Percentiles rank a stretch among this genome's conserved stretches.
Conservation (phyloP, 306 rosid species). For the Prunus davidiana region DNA sequence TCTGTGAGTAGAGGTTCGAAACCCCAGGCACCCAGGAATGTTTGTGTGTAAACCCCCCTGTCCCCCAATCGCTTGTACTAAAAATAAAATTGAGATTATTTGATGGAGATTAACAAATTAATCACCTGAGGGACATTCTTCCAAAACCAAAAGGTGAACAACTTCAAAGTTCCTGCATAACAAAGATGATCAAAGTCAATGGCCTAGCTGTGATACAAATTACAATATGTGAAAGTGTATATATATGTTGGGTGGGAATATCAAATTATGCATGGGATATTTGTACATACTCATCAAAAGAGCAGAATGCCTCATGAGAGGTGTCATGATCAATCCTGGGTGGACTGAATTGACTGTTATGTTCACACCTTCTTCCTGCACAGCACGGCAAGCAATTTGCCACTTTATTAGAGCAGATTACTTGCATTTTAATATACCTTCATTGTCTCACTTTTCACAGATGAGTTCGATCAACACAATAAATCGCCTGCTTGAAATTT, state of each 20-base stretch:
- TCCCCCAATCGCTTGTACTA: too few species aligned
- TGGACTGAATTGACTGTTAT: slow-evolving; percentile 79
- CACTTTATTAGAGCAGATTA: not conserved
- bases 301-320: slow-evolving; percentile 87
- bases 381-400: not conserved
- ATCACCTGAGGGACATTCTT: slow-evolving; percentile 82
- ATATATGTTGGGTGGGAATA: too few species aligned
- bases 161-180: slow-evolving; percentile 47
- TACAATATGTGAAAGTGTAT: too few species aligned
- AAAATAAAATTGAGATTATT: too few species aligned
- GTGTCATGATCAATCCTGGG: slow-evolving; percentile 91
- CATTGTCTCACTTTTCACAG: too few species aligned
- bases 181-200: not conserved
- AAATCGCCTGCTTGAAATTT: not conserved
- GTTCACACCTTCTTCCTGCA: slow-evolving; percentile 81
- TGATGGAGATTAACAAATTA: not conserved
- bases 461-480: not conserved
- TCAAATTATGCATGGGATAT: not conserved
- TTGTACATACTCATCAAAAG: slow-evolving; percentile 58
- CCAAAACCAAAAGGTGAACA: slow-evolving; percentile 70
- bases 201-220: too few species aligned
- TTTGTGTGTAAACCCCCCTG: too few species aligned
- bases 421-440: too few species aligned
- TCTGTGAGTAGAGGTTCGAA: too few species aligned
- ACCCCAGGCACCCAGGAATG: too few species aligned